Percentiles rank a stretch among this genome's conserved stretches.
phyloP scores from a whole-genome alignment of 75 land plant species.

The Sequoia sempervirens region DNA sequence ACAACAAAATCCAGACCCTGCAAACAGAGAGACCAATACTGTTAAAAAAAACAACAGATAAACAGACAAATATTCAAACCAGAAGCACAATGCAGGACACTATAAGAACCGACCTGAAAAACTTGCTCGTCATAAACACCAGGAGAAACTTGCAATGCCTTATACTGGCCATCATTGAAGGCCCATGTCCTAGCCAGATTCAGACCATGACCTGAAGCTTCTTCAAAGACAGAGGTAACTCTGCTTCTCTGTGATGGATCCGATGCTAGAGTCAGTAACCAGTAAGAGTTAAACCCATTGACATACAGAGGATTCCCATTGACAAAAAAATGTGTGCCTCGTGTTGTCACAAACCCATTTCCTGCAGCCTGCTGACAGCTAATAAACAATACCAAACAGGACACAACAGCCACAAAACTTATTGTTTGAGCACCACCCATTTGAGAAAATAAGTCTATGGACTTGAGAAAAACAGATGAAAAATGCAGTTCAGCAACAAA shows the following conservation, averaged over 20 bases:
- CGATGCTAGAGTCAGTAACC: constrained; percentile 57
- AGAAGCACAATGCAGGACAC: neutral
- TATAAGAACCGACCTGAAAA: constrained; percentile 35
- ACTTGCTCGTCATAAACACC: constrained; percentile 57
- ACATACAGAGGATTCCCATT: constrained; percentile 39
- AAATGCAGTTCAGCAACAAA: neutral
- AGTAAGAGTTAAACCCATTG: constrained; percentile 76
- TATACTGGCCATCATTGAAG: constrained; percentile 65
- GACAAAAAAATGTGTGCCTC: constrained; percentile 41
- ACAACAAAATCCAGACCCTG: constrained; percentile 87
- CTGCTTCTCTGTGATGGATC: constrained; percentile 43
- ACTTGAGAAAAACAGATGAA: neutral
- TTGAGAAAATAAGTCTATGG: neutral
- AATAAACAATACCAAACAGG: neutral
- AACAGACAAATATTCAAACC: neutral
- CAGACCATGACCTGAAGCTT: constrained; percentile 44
- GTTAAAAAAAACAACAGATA: neutral
- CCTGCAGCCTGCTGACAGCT: constrained; percentile 12
- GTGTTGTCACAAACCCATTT: constrained; percentile 32
- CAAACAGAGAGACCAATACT: constrained; percentile 4
- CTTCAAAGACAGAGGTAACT: constrained; percentile 25
- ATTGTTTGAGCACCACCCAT: neutral
- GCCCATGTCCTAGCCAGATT: constrained; percentile 75
- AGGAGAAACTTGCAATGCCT: constrained; percentile 56
- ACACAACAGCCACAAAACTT: neutral